Base-by-base conservation (phyloP, 116 monocot species). In the Papilionanthe hybrid region DNA sequence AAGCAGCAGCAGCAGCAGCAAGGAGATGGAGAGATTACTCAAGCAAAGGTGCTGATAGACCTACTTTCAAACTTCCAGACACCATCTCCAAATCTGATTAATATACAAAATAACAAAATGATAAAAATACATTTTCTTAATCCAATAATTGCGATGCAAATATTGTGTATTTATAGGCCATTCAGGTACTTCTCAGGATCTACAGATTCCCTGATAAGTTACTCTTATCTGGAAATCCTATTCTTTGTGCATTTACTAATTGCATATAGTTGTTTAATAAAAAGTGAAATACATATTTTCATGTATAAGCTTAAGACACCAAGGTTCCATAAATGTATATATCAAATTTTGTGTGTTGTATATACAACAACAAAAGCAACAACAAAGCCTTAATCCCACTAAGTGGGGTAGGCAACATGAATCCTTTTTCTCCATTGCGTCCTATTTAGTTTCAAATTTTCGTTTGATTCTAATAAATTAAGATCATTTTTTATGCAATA, bases 1-100 rank as follows among this genome's bases (percentile, higher is more conserved):
- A 85, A 81, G 89, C 89, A 41, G 97, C 97, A 42, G 72, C 72
- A 5, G 87, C 82, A 11, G 97, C 92, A 60, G 87, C 97, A 1
- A 81, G 95, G 55, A 91, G 98, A 60, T 99, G 95, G 98, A 90
- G 98, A 81, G 98, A 99, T 41, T 95, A 95, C 82, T 99, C 98
- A 0, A 91, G 89, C 65, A 88, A 71, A 76, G 98, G 91, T 20
- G 82, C 89, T 20, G 94, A 94, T 77, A 83, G 82, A 49, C 98
- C 84, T 5, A 87, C 86, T 17, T 84, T 85, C 81, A 94, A 92
- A 85, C 98, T 99, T 80, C 95, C 98, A 49, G 95, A 94, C 71
- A 82, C 91, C 43, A 75, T 86, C 23, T 82, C 91, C 68, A 88
- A 79, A 48, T 85, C 87, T 17, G 90, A 89, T 8, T 72, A 82